A percentile compares a stretch with the other conserved stretches of the same genome.
These are phyloP conservation scores for Aegilops umbellulata DNA, from an alignment of 176 grass and related monocot species.

Conservation along the genomic window DNA sequence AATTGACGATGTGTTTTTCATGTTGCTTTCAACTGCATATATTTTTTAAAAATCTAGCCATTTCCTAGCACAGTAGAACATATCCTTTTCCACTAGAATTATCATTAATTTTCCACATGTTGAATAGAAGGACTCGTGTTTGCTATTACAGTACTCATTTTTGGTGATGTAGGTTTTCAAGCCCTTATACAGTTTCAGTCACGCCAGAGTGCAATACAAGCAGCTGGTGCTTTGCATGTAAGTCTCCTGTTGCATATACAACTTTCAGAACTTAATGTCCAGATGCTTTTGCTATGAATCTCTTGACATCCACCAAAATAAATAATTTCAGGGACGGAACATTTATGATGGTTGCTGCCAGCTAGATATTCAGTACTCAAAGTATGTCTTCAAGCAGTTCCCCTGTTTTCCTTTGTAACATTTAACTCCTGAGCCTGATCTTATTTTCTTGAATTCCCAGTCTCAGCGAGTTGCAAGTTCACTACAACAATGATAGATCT, in stretches of 20 bases:
- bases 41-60: neutral
- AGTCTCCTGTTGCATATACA: constrained; percentile 8
- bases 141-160: constrained; percentile 6
- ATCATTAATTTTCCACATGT: neutral
- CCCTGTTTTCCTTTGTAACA: neutral
- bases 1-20: constrained; percentile 10
- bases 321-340: constrained; percentile 78
- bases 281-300: constrained; percentile 23
- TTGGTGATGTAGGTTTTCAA: constrained; percentile 80
- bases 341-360: constrained; percentile 99
- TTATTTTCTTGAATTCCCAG: constrained; percentile 53
- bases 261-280: constrained; percentile 3
- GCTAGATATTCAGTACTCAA: constrained; percentile 98
- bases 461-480: constrained; percentile 96
- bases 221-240: constrained; percentile 84
- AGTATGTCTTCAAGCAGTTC: constrained; percentile 46
- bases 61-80: neutral
- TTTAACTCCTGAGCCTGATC: constrained; percentile 23
- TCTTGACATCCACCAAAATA: constrained; percentile 17
- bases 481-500: constrained; percentile 97
- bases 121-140: neutral
- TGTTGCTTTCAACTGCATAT: constrained; percentile 7
- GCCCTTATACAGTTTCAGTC: constrained; percentile 88
- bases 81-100: neutral
- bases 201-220: constrained; percentile 74